Evolutionary conservation across 2,329 filamentous ascomycete species (phyloP).

Genomic region (Penicillium sp.): DNA sequence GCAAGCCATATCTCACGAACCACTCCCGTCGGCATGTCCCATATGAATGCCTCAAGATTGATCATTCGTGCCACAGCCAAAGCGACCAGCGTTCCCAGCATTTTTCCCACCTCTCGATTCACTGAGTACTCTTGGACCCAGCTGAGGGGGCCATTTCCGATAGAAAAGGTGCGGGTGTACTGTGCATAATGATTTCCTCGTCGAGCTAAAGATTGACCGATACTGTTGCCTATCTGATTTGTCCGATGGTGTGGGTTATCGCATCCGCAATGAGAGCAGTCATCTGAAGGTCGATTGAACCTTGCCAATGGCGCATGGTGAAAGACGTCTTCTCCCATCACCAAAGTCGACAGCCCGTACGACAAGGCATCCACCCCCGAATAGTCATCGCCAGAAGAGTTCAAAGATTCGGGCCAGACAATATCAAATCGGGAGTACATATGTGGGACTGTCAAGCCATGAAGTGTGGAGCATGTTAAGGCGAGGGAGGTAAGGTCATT

Average conservation of each 20-base stretch:
- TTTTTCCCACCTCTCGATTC: constrained; percentile 80
- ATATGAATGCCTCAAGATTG: constrained; percentile 78
- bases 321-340: constrained; percentile 69
- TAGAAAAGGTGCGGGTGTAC: constrained; percentile 77
- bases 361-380: constrained; percentile 79
- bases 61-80: constrained; percentile 78
- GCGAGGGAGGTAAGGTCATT: constrained; percentile 80
- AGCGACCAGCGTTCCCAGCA: constrained; percentile 81
- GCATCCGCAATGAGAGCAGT: constrained; percentile 36
- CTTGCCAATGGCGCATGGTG: constrained; percentile 47
- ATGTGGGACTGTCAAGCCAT: constrained; percentile 71
- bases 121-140: constrained; percentile 83
- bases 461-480: constrained; percentile 74
- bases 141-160: constrained; percentile 76
- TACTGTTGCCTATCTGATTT: not conserved
- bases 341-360: constrained; percentile 77
- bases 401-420: constrained; percentile 75
- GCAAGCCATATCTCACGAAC: constrained; percentile 79
- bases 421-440: constrained; percentile 88
- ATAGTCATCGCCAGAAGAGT: constrained; percentile 61
- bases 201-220: constrained; percentile 33
- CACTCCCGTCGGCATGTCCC: constrained; percentile 88
- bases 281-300: not conserved
- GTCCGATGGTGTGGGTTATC: constrained; percentile 16
- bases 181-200: constrained; percentile 75